These are phyloP conservation scores for Butyriboletus appendiculatus DNA, from an alignment of 1,284 basidiomycete species.

Conservation along the genomic window DNA sequence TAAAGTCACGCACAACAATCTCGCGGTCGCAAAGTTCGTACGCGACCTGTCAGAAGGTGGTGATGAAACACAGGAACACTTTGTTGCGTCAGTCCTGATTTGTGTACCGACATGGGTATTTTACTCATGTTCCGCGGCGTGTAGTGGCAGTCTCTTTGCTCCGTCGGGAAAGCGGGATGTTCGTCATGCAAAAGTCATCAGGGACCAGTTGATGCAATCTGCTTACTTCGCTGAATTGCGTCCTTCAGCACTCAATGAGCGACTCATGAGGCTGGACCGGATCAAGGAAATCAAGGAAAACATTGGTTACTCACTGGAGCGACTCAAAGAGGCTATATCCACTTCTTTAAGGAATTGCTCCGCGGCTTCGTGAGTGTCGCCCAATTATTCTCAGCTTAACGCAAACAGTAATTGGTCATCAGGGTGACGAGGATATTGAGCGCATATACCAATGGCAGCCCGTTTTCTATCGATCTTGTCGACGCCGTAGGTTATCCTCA, in stretches of 20 bases:
- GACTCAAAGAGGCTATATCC: slow-evolving; percentile 18
- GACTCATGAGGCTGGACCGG: slow-evolving; percentile 28
- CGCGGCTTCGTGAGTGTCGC: slow-evolving; percentile 38
- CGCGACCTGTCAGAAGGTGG: slow-evolving; percentile 30
- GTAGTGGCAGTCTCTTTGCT: slow-evolving; percentile 36
- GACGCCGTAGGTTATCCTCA: slow-evolving; percentile 35
- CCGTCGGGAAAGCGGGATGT: slow-evolving; percentile 23
- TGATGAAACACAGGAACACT: slow-evolving; percentile 13
- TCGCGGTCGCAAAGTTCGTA: slow-evolving; percentile 39
- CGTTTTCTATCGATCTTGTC: slow-evolving; percentile 42
- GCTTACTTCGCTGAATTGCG: slow-evolving; percentile 17
- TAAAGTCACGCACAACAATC: slow-evolving; percentile 32
- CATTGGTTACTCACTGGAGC: slow-evolving; percentile 29
- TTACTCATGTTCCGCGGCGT: background rate
- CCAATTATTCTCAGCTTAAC: background rate
- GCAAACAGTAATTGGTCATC: background rate
- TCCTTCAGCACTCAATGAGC: slow-evolving; percentile 3
- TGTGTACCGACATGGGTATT: background rate
- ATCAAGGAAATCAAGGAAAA: slow-evolving; percentile 30
- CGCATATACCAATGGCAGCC: slow-evolving; percentile 38
- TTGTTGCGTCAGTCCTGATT: slow-evolving; percentile 23
- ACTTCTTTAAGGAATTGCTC: slow-evolving; percentile 25
- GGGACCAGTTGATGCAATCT: slow-evolving; percentile 26
- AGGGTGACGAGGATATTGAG: slow-evolving; percentile 31
- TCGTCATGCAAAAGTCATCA: slow-evolving; percentile 28